These are phyloP conservation scores for Trichoderma gracile DNA, from an alignment of 2,329 filamentous ascomycete species.

Conservation along the genomic window DNA sequence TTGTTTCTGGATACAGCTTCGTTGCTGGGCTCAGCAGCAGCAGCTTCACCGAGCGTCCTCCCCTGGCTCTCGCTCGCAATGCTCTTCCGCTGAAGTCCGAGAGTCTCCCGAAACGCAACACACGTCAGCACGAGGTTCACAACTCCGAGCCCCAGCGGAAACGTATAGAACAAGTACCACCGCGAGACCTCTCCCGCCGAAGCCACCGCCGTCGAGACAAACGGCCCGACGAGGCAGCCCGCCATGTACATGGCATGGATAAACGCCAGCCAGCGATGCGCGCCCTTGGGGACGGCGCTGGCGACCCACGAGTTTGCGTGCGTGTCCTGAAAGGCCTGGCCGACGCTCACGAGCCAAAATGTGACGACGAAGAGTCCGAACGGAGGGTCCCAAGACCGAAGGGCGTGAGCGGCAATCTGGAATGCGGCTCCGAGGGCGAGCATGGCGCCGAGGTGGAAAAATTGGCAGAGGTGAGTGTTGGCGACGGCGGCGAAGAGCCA, in stretches of 20 bases:
- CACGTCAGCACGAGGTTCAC: conserved; percentile 51
- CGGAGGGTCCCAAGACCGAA: conserved; percentile 58
- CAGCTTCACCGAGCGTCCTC: neutral
- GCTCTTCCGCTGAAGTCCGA: conserved; percentile 36
- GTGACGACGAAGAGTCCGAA: conserved; percentile 58
- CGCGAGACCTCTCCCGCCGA: conserved; percentile 37
- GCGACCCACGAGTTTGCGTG: conserved; percentile 64
- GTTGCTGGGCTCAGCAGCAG: neutral
- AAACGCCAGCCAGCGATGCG: conserved; percentile 62
- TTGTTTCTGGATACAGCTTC: conserved; percentile 29
- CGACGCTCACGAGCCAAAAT: conserved; percentile 59
- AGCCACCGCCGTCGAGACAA: conserved; percentile 55
- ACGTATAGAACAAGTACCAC: conserved; percentile 60
- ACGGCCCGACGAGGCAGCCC: conserved; percentile 58
- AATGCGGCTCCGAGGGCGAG: conserved; percentile 56
- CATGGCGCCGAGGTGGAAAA: conserved; percentile 57
- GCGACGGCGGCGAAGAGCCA: conserved; percentile 61
- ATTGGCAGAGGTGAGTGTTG: conserved; percentile 54
- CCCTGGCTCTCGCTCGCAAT: conserved; percentile 21
- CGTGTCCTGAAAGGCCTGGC: conserved; percentile 64
- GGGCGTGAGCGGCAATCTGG: conserved; percentile 55
- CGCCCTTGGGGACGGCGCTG: conserved; percentile 40
- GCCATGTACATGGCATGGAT: conserved; percentile 64
- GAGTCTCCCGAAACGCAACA: conserved; percentile 52
- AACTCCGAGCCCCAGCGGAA: conserved; percentile 54